phyloP scores from a whole-genome alignment of 176 grass and related monocot genomes.

The Typha latifolia region DNA sequence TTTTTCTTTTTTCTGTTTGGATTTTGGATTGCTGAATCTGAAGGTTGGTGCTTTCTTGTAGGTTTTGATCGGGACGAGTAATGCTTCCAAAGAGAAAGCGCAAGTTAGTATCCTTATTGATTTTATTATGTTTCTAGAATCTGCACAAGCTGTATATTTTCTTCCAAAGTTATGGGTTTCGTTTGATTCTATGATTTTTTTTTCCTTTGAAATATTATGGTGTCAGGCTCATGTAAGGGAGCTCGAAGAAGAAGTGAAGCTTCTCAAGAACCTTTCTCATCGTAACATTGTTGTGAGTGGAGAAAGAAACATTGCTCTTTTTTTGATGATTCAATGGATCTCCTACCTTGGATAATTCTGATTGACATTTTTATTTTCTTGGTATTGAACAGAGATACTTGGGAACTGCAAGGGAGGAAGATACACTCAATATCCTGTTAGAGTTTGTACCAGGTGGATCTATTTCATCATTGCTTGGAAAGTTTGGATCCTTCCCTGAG shows the following conservation, averaged over 20 bases:
- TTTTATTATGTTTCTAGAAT: not conserved
- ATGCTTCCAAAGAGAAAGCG: slow-evolving; percentile 81
- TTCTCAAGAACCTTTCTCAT: slow-evolving; percentile 89
- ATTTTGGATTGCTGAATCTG: not conserved
- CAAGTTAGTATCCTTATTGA: slow-evolving; percentile 49
- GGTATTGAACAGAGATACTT: slow-evolving; percentile 70
- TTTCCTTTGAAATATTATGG: slow-evolving; percentile 6
- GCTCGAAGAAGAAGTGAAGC: slow-evolving; percentile 97
- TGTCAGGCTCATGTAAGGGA: slow-evolving; percentile 80
- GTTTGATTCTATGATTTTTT: not conserved
- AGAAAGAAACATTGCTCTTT: not conserved
- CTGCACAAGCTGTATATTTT: not conserved
- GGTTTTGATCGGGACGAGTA: slow-evolving; percentile 76
- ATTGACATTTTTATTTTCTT: not conserved
- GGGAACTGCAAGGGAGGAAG: slow-evolving; percentile 84
- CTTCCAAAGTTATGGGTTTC: not conserved
- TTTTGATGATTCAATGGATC: not conserved
- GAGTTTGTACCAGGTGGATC: slow-evolving; percentile 98
- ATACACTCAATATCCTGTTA: slow-evolving; percentile 77
- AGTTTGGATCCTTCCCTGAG: slow-evolving; percentile 91
- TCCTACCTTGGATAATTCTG: not conserved
- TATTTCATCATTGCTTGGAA: slow-evolving; percentile 88
- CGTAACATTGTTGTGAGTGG: slow-evolving; percentile 91
- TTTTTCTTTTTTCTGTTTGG: not conserved
- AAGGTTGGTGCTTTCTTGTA: slow-evolving; percentile 24